Conservation (phyloP, 768 basidiomycete species). For the Wakefieldia striispora region DNA sequence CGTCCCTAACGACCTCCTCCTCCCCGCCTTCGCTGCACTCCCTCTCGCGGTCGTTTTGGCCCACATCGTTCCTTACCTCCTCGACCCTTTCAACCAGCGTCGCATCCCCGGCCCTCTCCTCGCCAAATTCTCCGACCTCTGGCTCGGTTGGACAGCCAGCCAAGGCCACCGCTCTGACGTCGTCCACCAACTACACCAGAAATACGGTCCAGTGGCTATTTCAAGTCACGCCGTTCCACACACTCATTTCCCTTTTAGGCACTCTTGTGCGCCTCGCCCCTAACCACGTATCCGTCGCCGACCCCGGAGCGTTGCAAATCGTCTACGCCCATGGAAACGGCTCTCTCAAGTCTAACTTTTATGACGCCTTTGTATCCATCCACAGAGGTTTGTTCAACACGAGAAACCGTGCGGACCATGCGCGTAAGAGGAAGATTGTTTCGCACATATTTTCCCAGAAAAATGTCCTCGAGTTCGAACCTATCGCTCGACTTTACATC, state of each 20-base stretch:
- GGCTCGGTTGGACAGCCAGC: constrained; percentile 65
- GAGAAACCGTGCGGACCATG: constrained; percentile 72
- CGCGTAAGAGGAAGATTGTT: constrained; percentile 89
- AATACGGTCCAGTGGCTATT: constrained; percentile 53
- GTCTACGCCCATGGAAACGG: constrained; percentile 86
- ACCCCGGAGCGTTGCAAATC: constrained; percentile 70
- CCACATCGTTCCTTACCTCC: constrained; percentile 48
- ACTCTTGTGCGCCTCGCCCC: constrained; percentile 71
- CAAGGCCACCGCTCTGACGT: constrained; percentile 73
- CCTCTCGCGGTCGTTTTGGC: constrained; percentile 19
- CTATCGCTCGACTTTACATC: constrained; percentile 65
- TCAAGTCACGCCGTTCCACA: neutral
- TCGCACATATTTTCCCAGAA: constrained; percentile 85
- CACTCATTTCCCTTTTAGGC: constrained; percentile 36
- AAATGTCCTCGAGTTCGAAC: constrained; percentile 83
- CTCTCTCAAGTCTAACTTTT: constrained; percentile 77
- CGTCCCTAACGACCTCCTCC: neutral
- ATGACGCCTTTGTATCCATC: constrained; percentile 77
- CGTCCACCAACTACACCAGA: constrained; percentile 70
- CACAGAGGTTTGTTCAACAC: constrained; percentile 75
- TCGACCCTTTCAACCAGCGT: constrained; percentile 60
- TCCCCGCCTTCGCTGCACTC: constrained; percentile 9
- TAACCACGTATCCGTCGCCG: constrained; percentile 73
- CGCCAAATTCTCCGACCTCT: constrained; percentile 69
- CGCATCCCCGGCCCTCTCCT: constrained; percentile 65